Evolutionary conservation across 2,329 filamentous ascomycete genomes (phyloP), one percentile per base, ranked within the genome.

Genomic region (Exserohilum rostratum): DNA sequence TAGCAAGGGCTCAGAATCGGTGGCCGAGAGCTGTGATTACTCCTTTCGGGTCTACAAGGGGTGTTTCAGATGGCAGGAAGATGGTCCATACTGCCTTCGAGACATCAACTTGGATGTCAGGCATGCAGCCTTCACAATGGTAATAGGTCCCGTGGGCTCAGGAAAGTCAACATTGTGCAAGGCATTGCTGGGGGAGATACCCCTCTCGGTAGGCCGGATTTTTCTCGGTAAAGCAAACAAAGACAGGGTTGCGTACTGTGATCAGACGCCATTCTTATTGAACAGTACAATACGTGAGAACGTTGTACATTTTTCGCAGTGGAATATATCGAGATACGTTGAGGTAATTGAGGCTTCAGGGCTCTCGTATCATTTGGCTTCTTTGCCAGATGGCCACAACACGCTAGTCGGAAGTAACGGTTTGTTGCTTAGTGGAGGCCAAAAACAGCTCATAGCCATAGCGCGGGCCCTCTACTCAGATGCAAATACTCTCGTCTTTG

Each of bases 401-500:
- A 33, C 31, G 31, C 4, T 10, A 9, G 12, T 33, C 4, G 31
- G 31, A 33, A 10, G 7, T 13, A n/a, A 33, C 12, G 31, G 31
- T 4, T 10, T 33, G 4, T 10, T n/a, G 31, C 31, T 33, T 4
- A 10, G 7, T 33, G 31, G 31, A n/a, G 31, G 31, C n/a, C 31
- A 33, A 33, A 33, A 33, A n/a, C 31, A 33, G 12, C 31, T 9
- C 12, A n/a, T 33, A 10, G 31, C 31, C 6, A 9, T 33, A 9
- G 31, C 31, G 6, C 31, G 31, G 4, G 31, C 31, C 4, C 31
- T 33, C 4, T 33, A 33, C 31, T n/a, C 12, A 9, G 7, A 33
- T 4, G 6, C 31, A 4, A 67, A 74, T 18, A 60, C 79, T 15
- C 64, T 82, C 15, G 67, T 83, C 6, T 66, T 83, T 9, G 80